Conservation (phyloP, 495 filamentous ascomycete species). For the Neurospora tetrasperma region DNA sequence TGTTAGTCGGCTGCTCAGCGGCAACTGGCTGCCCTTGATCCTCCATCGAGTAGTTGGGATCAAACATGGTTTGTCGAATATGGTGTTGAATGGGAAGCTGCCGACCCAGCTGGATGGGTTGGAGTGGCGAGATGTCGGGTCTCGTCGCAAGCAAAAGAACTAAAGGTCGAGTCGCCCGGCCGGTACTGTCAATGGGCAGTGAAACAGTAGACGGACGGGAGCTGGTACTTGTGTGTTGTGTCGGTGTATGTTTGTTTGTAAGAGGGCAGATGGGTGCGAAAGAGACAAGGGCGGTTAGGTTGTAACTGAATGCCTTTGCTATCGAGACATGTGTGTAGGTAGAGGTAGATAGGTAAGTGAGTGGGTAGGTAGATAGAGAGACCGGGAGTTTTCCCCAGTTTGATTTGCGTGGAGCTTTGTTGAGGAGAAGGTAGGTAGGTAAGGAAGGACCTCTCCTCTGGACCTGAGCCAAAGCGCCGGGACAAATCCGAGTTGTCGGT, state of each 20-base stretch:
- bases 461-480: not conserved
- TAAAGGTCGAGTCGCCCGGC: not conserved
- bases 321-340: not conserved
- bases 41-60: not conserved
- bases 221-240: not conserved
- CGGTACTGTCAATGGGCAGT: not conserved
- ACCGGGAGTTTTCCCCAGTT: not conserved
- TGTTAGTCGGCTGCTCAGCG: not conserved
- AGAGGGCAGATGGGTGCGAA: not conserved
- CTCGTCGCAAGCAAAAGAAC: not conserved
- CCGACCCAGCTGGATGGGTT: not conserved
- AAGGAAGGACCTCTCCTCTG: not conserved
- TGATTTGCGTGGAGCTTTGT: not conserved
- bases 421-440: not conserved
- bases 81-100: not conserved
- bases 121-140: not conserved
- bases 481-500: not conserved
- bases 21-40: not conserved
- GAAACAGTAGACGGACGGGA: not conserved
- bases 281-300: not conserved
- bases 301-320: not conserved
- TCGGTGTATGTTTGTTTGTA: not conserved
- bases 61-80: not conserved
- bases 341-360: not conserved
- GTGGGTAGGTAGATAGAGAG: not conserved